Percentiles rank a stretch among this genome's conserved stretches.
Conservation (phyloP, 139 green algal species). For the Monoraphidium neglectum region DNA sequence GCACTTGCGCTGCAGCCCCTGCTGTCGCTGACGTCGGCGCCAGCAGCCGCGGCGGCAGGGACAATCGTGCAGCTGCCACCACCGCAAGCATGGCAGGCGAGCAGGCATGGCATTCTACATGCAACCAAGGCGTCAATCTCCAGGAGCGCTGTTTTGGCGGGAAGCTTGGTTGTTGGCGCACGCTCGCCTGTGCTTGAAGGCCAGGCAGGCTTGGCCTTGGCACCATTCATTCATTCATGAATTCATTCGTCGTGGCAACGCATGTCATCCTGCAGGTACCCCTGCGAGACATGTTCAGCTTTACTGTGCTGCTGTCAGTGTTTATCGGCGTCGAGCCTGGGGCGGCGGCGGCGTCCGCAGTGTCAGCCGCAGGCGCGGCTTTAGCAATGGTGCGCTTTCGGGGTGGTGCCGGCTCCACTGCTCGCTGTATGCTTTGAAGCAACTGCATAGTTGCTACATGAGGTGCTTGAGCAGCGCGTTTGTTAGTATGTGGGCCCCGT, state of each 20-base stretch:
- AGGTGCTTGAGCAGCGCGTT: too few relatives aligned
- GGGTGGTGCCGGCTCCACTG: too few relatives aligned
- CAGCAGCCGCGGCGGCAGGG: not conserved
- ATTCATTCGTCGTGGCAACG: too few relatives aligned
- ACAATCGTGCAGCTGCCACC: not conserved
- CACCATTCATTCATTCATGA: too few relatives aligned
- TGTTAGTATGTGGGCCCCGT: too few relatives aligned
- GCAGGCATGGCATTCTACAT: too few relatives aligned
- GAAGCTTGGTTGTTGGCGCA: not conserved
- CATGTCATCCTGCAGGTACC: slow-evolving; percentile 3
- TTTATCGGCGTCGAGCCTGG: slow-evolving; percentile 25
- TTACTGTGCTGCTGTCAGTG: slow-evolving; percentile 29
- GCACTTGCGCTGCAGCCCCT: slow-evolving; percentile 13
- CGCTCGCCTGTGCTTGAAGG: too few relatives aligned
- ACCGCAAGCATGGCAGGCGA: not conserved
- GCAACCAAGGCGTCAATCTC: too few relatives aligned
- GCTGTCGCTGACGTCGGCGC: not conserved
- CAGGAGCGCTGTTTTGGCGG: too few relatives aligned
- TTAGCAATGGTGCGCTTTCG: slow-evolving; percentile 5
- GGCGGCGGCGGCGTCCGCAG: slow-evolving; percentile 7
- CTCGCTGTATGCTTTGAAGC: too few relatives aligned
- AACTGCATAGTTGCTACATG: too few relatives aligned
- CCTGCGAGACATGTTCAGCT: slow-evolving; percentile 34
- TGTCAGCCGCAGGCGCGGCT: slow-evolving; percentile 11
- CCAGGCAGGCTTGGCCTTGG: too few relatives aligned